Evolutionary conservation across 2,329 filamentous ascomycete species (phyloP), one percentile per base, ranked within the genome.

Genomic region (Colletotrichum sp.): DNA sequence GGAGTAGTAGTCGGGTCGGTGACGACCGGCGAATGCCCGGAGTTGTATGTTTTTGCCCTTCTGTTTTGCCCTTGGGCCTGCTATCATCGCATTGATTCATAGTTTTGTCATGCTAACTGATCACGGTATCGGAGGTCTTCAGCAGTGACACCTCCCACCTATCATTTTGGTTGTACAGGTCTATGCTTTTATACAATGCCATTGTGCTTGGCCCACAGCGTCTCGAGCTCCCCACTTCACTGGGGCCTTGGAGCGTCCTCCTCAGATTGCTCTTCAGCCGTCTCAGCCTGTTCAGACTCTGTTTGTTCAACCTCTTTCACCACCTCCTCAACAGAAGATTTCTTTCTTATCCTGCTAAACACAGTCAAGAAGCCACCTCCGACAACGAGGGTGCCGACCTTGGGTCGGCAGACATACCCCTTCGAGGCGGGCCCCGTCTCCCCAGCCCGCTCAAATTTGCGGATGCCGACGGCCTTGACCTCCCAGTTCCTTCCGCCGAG

Each of bases 401-500:
- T 86, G 32, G 86, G 86, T 52, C 86, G 81, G 81, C 87, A 86
- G 12, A 87, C 82, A 64, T 85, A 82, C 5, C 85, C 85, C 48
- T 30, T 64, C 22, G 71, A 22, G 11, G n/a, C 44, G 16, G 44
- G 44, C 44, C 44, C 44, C 11, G n/a, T 52, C 11, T 52, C 64
- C 61, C 59, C 67, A 4, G 75, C 36, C 78, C 13, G 69, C 22
- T 55, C 55, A 12, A 76, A 76, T 34, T 72, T 76, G 77, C 78
- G 83, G 6, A 83, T 82, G 63, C 80, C 77, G 4, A 87, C 89
- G 65, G 86, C 86, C 78, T 90, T 88, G 22, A 94, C 87, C 81
- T 93, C 92, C 93, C 93, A 94, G 77, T 91, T 87, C 77, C 91
- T 87, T 3, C 92, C 91, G 8, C 88, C 88, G 11, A 84, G 84